Conservation (phyloP, 129 eudicot species). For the Flaveria sonorensis region DNA sequence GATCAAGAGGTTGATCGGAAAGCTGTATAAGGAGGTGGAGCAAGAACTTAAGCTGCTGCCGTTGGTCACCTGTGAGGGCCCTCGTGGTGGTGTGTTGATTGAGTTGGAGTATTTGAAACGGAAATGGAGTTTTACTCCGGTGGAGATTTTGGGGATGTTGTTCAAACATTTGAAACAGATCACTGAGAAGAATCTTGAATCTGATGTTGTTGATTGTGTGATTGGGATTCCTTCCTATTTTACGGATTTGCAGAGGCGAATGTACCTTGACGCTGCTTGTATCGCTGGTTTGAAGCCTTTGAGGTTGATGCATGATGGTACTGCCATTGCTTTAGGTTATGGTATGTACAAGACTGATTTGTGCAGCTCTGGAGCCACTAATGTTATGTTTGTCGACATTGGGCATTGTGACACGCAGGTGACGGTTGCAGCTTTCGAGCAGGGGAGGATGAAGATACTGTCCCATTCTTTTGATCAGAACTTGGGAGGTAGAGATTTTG, state of each 20-base stretch:
- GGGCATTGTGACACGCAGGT: slow-evolving; percentile 92
- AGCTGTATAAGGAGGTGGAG: slow-evolving; percentile 60
- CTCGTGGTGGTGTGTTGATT: slow-evolving; percentile 74
- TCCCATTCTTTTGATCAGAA: slow-evolving; percentile 75
- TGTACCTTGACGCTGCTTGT: slow-evolving; percentile 68
- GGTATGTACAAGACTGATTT: slow-evolving; percentile 80
- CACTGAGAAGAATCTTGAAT: slow-evolving; percentile 62
- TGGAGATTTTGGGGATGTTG: slow-evolving; percentile 78
- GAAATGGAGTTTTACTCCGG: slow-evolving; percentile 60
- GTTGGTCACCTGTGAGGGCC: slow-evolving; percentile 65
- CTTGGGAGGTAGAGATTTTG: slow-evolving; percentile 91
- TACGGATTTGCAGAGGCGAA: slow-evolving; percentile 74
- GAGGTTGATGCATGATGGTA: slow-evolving; percentile 80
- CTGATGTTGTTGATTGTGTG: slow-evolving; percentile 56
- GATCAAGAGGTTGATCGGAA: slow-evolving; percentile 82
- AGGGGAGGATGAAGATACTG: slow-evolving; percentile 64
- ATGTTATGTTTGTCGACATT: slow-evolving; percentile 76
- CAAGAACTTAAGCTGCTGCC: slow-evolving; percentile 66
- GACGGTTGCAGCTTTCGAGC: slow-evolving; percentile 60
- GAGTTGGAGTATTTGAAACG: slow-evolving; percentile 59
- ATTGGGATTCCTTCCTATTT: slow-evolving; percentile 85
- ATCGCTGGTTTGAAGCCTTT: slow-evolving; percentile 73
- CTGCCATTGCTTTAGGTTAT: slow-evolving; percentile 85
- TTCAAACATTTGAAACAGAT: slow-evolving; percentile 69
- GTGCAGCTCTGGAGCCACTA: slow-evolving; percentile 31